Evolutionary conservation across 306 rosid species (phyloP).

Genomic region (Elaeagnus macrophylla): DNA sequence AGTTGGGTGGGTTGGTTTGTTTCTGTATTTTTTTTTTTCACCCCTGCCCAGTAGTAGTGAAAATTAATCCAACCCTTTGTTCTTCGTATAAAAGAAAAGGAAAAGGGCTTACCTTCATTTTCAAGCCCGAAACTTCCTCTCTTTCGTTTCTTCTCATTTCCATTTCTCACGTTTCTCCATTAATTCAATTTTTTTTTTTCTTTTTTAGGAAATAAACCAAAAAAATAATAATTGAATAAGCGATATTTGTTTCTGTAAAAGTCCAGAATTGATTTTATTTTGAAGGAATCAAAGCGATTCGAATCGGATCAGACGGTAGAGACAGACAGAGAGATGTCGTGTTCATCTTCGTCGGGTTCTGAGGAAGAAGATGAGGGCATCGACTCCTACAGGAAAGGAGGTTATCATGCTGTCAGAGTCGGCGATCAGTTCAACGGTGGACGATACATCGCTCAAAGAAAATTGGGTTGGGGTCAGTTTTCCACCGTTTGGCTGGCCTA

Average conservation of each 20-base stretch:
- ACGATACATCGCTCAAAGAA: slow-evolving; percentile 79
- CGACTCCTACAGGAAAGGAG: slow-evolving; percentile 90
- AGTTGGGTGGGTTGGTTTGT: neutral
- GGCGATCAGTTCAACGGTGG: slow-evolving; percentile 90
- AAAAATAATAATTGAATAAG: too few species aligned
- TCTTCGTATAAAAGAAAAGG: too few species aligned
- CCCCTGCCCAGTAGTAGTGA: too few species aligned
- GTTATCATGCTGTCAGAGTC: slow-evolving; percentile 85
- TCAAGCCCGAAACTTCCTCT: neutral
- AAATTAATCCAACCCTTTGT: too few species aligned
- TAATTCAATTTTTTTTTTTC: neutral
- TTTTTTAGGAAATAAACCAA: too few species aligned
- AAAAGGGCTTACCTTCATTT: too few species aligned
- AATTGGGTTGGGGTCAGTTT: slow-evolving; percentile 96
- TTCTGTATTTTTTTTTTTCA: neutral
- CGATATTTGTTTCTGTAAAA: neutral
- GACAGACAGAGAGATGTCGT: slow-evolving; percentile 46
- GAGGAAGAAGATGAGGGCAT: slow-evolving; percentile 93
- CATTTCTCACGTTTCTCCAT: neutral
- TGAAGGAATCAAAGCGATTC: slow-evolving; percentile 3
- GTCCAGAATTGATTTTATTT: neutral
- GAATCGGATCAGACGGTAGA: slow-evolving; percentile 22
- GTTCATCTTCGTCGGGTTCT: slow-evolving; percentile 86
- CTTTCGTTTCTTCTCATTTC: neutral
- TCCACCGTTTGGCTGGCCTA: slow-evolving; percentile 99